These are phyloP conservation scores for Fusarium secorum DNA, from an alignment of 2,329 filamentous ascomycete genomes.

Conservation along the genomic window DNA sequence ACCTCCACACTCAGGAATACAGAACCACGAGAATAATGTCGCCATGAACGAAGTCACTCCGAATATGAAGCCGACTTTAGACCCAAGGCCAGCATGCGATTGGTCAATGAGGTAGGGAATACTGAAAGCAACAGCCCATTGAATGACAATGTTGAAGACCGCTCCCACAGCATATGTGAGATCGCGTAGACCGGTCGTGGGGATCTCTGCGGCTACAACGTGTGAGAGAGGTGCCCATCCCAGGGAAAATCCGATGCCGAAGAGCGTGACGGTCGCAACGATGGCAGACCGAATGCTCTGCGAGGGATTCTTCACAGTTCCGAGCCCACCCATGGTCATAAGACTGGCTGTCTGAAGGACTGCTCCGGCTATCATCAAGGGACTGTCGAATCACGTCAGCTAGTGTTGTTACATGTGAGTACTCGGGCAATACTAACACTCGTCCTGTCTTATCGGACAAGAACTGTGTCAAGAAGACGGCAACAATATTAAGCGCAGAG, in stretches of 20 bases:
- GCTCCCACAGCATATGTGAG: conserved; percentile 43
- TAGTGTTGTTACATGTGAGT: not conserved
- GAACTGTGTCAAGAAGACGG: conserved; percentile 9
- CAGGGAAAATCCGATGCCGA: conserved; percentile 42
- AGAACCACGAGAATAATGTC: conserved; percentile 26
- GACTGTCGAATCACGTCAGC: conserved; percentile 12
- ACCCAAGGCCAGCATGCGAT: conserved; percentile 46
- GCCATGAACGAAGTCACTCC: conserved; percentile 14
- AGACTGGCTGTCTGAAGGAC: conserved; percentile 42
- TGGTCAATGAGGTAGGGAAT: conserved; percentile 50
- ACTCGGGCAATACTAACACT: not conserved
- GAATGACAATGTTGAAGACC: conserved; percentile 26
- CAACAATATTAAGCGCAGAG: conserved; percentile 27
- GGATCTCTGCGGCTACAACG: conserved; percentile 48
- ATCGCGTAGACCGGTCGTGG: conserved; percentile 45
- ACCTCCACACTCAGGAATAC: conserved; percentile 33
- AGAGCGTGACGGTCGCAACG: conserved; percentile 46
- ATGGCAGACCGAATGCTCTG: conserved; percentile 39
- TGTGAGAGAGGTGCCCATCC: conserved; percentile 49
- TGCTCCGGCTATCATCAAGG: conserved; percentile 40
- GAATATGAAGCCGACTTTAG: conserved; percentile 34
- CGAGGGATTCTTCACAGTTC: conserved; percentile 32
- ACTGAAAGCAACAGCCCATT: conserved; percentile 40
- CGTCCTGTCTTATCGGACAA: not conserved
- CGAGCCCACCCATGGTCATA: conserved; percentile 50